Conservation (phyloP, 768 basidiomycete genomes). For the Lactarius psammicola region DNA sequence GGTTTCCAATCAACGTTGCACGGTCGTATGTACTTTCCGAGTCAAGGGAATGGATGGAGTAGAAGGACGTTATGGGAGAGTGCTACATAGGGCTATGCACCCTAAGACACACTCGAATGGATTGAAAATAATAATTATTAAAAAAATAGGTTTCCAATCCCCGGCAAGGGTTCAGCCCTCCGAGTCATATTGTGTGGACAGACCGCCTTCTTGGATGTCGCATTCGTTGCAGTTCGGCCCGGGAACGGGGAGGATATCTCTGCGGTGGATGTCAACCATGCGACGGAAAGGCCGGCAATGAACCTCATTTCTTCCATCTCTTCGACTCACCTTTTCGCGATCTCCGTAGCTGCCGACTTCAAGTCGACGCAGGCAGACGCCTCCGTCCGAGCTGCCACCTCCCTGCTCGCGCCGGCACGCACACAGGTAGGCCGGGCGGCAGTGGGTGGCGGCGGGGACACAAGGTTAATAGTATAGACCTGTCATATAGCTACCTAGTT, state of each 20-base stretch:
- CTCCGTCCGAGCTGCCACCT: conserved; percentile 2
- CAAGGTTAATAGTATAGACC: too few species aligned
- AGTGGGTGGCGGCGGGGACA: too few species aligned
- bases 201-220: conserved; percentile 87
- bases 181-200: conserved; percentile 88
- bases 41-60: too few species aligned
- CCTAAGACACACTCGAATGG: too few species aligned
- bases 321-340: not conserved
- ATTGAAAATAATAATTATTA: too few species aligned
- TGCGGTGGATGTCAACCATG: conserved; percentile 38
- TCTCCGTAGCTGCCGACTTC: conserved; percentile 14
- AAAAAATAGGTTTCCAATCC: too few species aligned
- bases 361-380: conserved; percentile 13
- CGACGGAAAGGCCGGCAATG: conserved; percentile 9
- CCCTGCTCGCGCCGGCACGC: conserved; percentile 37
- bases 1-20: conserved; percentile 89
- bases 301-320: conserved; percentile 10
- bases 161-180: conserved; percentile 71
- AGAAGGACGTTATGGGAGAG: too few species aligned
- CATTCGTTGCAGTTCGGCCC: conserved; percentile 55
- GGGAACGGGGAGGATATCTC: conserved; percentile 75
- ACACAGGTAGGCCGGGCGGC: too few species aligned
- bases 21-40: too few species aligned
- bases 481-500: too few species aligned
- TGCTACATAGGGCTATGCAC: too few species aligned